Evolutionary conservation across 148 eudicot species (phyloP).

Genomic region (Hydrangea macrophylla): DNA sequence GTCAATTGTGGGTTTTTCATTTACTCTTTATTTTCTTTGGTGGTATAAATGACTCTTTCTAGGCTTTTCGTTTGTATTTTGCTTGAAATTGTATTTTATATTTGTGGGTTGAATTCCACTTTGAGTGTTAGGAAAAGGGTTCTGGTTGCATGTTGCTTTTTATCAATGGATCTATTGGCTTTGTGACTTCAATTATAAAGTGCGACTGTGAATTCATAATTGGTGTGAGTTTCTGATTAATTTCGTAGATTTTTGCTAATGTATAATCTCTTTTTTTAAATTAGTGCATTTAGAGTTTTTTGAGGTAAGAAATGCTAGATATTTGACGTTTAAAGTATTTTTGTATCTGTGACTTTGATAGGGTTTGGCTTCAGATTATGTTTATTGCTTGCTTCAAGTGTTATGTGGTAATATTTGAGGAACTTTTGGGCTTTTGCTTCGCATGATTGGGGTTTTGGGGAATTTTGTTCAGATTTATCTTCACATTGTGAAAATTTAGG

Average conservation of each 20-base stretch:
- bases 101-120: neutral
- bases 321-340: neutral
- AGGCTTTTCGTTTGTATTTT: neutral
- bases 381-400: neutral
- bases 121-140: conserved; percentile 1
- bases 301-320: neutral
- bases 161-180: neutral
- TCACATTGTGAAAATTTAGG: neutral
- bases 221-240: neutral
- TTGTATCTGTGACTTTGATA: neutral
- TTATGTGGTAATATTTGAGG: neutral
- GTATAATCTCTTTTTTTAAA: neutral
- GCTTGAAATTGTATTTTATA: neutral
- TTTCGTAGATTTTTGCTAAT: neutral
- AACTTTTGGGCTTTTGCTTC: neutral
- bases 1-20: neutral
- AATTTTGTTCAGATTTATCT: conserved; percentile 1
- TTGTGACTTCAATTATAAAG: neutral
- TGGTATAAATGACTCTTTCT: neutral
- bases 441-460: neutral
- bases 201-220: neutral
- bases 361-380: neutral
- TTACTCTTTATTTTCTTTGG: neutral
- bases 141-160: conserved; percentile 13
- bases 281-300: neutral